Conservation (phyloP, 1,284 basidiomycete genomes). For the Melanopsichium pennsylvanicum region DNA sequence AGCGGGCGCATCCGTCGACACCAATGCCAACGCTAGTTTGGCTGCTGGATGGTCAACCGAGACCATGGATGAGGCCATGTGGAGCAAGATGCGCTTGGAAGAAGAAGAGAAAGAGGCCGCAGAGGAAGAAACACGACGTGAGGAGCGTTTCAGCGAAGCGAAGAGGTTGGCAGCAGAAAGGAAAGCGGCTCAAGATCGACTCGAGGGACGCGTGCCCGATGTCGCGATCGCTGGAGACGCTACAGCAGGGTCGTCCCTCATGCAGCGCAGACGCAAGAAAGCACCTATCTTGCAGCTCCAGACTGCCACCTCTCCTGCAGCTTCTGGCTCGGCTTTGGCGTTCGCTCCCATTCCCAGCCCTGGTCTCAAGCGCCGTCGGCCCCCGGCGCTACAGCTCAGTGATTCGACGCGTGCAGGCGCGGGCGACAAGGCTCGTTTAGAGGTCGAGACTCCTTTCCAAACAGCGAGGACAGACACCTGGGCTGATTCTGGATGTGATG, state of each 20-base stretch:
- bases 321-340: background rate
- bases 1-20: background rate
- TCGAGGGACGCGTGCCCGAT: conserved; percentile 23
- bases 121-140: conserved; percentile 39
- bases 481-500: conserved; percentile 5
- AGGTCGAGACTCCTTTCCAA: conserved; percentile 36
- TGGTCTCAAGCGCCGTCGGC: conserved; percentile 26
- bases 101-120: conserved; percentile 55
- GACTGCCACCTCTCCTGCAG: background rate
- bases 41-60: conserved; percentile 52
- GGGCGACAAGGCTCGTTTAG: background rate
- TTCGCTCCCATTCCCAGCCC: conserved; percentile 17
- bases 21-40: background rate
- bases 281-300: conserved; percentile 36
- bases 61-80: conserved; percentile 59
- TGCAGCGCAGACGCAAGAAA: conserved; percentile 41
- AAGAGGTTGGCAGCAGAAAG: conserved; percentile 31
- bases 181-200: conserved; percentile 37
- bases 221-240: conserved; percentile 3
- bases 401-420: background rate
- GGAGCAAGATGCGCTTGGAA: conserved; percentile 57
- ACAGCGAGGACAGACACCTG: conserved; percentile 30
- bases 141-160: conserved; percentile 44
- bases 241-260: conserved; percentile 25
- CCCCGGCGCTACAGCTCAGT: conserved; percentile 34